Conservation (phyloP, 805 yeast species). For the Pichia insulana region DNA sequence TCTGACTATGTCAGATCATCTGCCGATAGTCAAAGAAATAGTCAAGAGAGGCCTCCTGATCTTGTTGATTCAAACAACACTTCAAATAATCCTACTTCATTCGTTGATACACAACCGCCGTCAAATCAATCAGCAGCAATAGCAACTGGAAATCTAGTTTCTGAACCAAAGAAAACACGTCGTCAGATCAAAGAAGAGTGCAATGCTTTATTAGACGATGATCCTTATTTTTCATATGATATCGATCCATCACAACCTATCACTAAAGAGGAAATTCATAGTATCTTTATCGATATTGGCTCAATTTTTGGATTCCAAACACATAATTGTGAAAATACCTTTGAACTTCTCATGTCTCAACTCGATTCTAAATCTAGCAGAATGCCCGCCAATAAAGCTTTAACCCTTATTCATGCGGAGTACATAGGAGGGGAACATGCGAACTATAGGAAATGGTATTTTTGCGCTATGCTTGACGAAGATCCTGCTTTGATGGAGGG, state of each 20-base stretch:
- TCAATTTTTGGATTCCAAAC: constrained; percentile 74
- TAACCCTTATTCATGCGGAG: constrained; percentile 73
- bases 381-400: constrained; percentile 60
- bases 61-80: not conserved
- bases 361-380: constrained; percentile 84
- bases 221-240: constrained; percentile 50
- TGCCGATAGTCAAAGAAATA: not conserved
- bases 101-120: too few species aligned
- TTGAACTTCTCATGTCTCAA: constrained; percentile 68
- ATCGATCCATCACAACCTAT: constrained; percentile 66
- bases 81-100: too few species aligned
- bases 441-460: constrained; percentile 87
- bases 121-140: too few species aligned
- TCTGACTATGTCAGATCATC: too few species aligned
- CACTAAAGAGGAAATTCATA: constrained; percentile 51
- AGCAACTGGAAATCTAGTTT: not conserved
- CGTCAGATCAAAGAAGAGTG: constrained; percentile 1
- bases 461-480: constrained; percentile 72
- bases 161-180: not conserved
- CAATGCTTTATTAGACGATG: constrained; percentile 16
- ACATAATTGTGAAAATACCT: constrained; percentile 71
- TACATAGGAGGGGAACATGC: constrained; percentile 88
- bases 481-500: constrained; percentile 58
- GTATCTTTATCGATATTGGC: constrained; percentile 51
- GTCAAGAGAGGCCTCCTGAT: not conserved